Base-by-base conservation (phyloP, 768 basidiomycete species). In the Boletus coccyginus region DNA sequence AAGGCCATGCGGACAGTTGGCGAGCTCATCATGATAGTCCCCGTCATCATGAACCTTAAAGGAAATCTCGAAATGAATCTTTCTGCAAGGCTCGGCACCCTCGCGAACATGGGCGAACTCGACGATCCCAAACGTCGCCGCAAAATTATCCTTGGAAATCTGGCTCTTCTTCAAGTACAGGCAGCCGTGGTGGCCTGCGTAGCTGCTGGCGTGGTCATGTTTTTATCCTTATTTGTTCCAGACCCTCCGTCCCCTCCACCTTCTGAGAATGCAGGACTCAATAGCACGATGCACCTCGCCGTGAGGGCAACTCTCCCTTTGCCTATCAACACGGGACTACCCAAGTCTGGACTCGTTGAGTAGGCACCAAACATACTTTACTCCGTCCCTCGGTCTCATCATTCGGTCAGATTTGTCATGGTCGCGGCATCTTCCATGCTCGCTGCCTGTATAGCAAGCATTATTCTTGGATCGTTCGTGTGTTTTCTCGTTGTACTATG, bases 31-130 rank as follows among this genome's bases (percentile, higher is more conserved):
- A 93, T 98, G 79, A 92, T 98, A 51, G 87, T 98, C 5, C 95
- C 96, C 12, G 94, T 95, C 58, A 77, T 98, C 19, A 81, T 93
- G 60, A 98, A 98, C 64, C 83, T 99, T 54, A 98, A 97, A 66
- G 97, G 96, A n/a, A 93, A 99, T 66, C 82, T 98, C 38, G 97
- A 98, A 73, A 98, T 98, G 96, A 98, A 97, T 61, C 85, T 99
- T 8, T 95, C 94, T 5, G 94, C 97, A 1, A 83, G 96, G 14
- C 80, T 99, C n/a, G 89, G 91, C 1, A 99, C 97, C 0, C 89
- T 94, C 2, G 90, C 95, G 7, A 97, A 98, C 62, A 87, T 95
- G 49, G 96, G 96, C 43, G 85, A 94, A 58, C 84, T 99, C 6
- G 94, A 98, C 68, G 81, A 86, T 35, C 83, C 85, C 0, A 62